Conservation (phyloP, 1,139 yeast species). For the Yarrowia galli region DNA sequence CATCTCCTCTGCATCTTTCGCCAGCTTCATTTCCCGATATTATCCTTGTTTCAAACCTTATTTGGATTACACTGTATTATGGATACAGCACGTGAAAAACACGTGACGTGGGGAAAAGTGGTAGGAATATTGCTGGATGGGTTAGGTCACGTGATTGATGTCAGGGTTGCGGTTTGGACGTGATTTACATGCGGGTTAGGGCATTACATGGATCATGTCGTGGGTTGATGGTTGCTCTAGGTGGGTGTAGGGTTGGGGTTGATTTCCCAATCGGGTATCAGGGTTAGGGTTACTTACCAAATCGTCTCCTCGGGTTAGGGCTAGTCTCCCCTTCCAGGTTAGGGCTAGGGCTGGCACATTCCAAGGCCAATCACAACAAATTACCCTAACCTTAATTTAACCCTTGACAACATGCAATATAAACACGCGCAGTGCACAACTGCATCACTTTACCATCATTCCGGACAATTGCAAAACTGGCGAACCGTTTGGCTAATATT, state of each 20-base stretch:
- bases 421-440: background rate
- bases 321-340: background rate
- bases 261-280: background rate
- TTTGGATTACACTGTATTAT: background rate
- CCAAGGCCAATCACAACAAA: constrained; percentile 24
- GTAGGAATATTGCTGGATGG: background rate
- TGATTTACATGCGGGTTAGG: background rate
- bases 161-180: background rate
- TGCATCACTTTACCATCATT: background rate
- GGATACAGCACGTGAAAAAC: constrained; percentile 10
- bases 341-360: constrained; percentile 1
- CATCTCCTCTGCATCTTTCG: background rate
- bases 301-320: background rate
- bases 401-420: background rate
- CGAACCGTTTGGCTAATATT: background rate
- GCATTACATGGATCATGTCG: no score
- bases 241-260: background rate
- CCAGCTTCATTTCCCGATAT: background rate
- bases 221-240: no score
- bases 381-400: constrained; percentile 4
- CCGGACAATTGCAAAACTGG: background rate
- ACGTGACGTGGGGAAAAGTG: background rate
- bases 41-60: background rate
- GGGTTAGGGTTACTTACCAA: background rate
- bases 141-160: background rate